A percentile compares a stretch with the other conserved stretches of the same genome.
Conservation (phyloP, 495 filamentous ascomycete species). For the Neurospora hispaniola region DNA sequence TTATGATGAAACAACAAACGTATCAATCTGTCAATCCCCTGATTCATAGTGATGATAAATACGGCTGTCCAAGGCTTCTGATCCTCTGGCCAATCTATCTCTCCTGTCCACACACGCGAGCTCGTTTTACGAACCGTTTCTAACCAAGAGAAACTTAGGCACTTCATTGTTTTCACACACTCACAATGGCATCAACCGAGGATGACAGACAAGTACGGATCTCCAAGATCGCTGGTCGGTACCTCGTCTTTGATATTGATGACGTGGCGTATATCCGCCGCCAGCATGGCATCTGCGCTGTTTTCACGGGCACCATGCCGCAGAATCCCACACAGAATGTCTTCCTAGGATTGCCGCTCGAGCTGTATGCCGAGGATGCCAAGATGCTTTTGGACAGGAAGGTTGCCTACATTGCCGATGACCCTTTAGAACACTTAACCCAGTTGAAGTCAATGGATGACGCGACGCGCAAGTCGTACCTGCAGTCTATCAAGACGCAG, state of each 20-base stretch:
- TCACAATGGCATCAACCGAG: constrained; percentile 15
- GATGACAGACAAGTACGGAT: constrained; percentile 51
- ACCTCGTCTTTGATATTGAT: constrained; percentile 81
- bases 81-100: constrained; percentile 9
- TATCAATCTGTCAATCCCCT: constrained; percentile 38
- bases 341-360: constrained; percentile 77
- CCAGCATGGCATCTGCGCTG: constrained; percentile 76
- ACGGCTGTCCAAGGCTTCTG: constrained; percentile 25
- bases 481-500: constrained; percentile 30
- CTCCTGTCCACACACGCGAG: not conserved
- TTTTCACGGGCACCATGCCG: constrained; percentile 76
- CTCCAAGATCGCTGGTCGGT: constrained; percentile 67
- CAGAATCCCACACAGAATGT: constrained; percentile 92
- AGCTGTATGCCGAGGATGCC: constrained; percentile 87
- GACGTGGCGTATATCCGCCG: constrained; percentile 71
- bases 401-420: constrained; percentile 70
- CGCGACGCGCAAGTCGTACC: constrained; percentile 38
- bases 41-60: constrained; percentile 28
- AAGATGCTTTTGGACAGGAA: constrained; percentile 70
- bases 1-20: constrained; percentile 28
- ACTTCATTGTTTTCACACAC: constrained; percentile 1
- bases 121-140: constrained; percentile 2
- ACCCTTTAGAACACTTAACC: constrained; percentile 52
- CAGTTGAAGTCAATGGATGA: constrained; percentile 48
- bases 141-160: constrained; percentile 9